Percentiles rank a stretch among this genome's conserved stretches.
phyloP scores from a whole-genome alignment of 108 stramenopile genomes.

The Thalassiosira profunda region DNA sequence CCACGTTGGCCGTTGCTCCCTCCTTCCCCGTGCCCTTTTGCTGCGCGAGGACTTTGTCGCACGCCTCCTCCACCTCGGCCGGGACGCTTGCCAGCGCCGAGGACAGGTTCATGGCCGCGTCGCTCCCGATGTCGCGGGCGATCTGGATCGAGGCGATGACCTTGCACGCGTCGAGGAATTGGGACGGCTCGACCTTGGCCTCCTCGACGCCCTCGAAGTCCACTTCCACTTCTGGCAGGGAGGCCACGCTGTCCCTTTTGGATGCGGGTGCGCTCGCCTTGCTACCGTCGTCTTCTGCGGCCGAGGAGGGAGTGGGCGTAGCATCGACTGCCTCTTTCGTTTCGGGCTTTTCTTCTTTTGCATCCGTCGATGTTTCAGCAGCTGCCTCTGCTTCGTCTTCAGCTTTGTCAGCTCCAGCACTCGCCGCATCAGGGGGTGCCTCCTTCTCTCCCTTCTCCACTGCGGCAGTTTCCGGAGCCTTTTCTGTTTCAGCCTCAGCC shows the following conservation, averaged over 20 bases:
- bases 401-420: background rate
- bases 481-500: background rate
- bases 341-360: background rate
- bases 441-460: background rate
- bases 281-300: slow-evolving; percentile 6
- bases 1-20: background rate
- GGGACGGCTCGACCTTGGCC: slow-evolving; percentile 57
- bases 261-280: background rate
- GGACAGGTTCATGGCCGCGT: slow-evolving; percentile 67
- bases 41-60: slow-evolving; percentile 22
- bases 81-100: slow-evolving; percentile 59
- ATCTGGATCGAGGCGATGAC: slow-evolving; percentile 87
- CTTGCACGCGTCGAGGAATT: slow-evolving; percentile 77
- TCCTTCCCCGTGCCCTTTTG: slow-evolving; percentile 6
- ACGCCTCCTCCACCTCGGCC: slow-evolving; percentile 55
- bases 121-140: slow-evolving; percentile 80
- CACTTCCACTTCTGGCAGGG: slow-evolving; percentile 55
- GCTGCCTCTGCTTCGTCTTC: background rate
- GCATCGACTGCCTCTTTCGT: too few relatives aligned
- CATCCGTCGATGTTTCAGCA: background rate
- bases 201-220: slow-evolving; percentile 69
- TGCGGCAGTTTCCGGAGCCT: background rate
- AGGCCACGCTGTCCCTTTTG: slow-evolving; percentile 14
- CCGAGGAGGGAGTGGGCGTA: background rate
- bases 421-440: background rate